These are phyloP conservation scores for Edaphochlamys debaryana DNA, from an alignment of 139 green algal genomes.

Conservation along the genomic window DNA sequence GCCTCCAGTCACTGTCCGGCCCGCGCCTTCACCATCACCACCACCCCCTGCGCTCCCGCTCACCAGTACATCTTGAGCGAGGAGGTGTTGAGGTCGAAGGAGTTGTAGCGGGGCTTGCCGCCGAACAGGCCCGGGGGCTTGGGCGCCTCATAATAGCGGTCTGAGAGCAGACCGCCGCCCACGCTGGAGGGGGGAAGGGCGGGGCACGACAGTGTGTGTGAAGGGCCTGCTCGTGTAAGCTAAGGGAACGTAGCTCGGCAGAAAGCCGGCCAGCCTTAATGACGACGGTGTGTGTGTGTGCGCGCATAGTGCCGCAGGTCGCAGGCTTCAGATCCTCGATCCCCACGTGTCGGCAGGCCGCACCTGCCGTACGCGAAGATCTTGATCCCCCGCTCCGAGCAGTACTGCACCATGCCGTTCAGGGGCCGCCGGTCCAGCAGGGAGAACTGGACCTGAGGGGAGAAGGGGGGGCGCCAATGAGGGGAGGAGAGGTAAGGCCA, in stretches of 20 bases:
- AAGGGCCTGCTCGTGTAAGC: too few relatives aligned
- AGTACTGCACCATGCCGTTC: conserved; percentile 67
- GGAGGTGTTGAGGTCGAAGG: conserved; percentile 68
- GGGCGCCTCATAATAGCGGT: conserved; percentile 56
- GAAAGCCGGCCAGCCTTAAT: too few relatives aligned
- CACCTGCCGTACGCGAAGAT: conserved; percentile 61
- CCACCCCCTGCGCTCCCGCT: too few relatives aligned
- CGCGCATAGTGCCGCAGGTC: too few relatives aligned
- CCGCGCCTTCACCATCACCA: too few relatives aligned
- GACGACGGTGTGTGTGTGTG: too few relatives aligned
- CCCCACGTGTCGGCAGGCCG: too few relatives aligned
- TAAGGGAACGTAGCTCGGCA: too few relatives aligned
- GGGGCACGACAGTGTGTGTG: too few relatives aligned
- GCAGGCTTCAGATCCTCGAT: too few relatives aligned
- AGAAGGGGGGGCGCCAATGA: background rate
- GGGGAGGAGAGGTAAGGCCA: too few relatives aligned
- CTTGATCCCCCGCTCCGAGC: conserved; percentile 49
- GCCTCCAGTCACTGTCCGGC: too few relatives aligned
- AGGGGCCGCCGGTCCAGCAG: conserved; percentile 76
- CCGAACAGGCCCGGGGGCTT: conserved; percentile 49
- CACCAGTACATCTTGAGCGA: conserved; percentile 72
- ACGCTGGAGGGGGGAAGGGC: conserved; percentile 29
- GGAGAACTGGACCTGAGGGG: conserved; percentile 76
- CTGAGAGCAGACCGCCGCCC: conserved; percentile 63
- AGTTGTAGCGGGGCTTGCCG: conserved; percentile 26